These are phyloP conservation scores for Aristolochia californica DNA, from an alignment of 164 flowering plant genomes.

Conservation along the genomic window DNA sequence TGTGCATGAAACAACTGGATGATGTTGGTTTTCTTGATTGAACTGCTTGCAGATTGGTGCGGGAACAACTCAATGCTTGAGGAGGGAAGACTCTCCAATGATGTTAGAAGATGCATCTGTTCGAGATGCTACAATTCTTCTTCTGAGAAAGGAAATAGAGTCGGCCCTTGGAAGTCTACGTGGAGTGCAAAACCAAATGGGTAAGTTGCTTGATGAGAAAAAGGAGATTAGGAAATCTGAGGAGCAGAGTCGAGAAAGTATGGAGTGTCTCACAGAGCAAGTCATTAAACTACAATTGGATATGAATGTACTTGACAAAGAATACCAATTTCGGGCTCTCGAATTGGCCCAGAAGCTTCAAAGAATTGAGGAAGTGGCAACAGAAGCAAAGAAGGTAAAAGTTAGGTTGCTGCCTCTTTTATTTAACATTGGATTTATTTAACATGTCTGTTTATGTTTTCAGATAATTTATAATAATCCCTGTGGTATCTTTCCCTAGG, in stretches of 20 bases:
- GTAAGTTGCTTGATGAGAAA: conserved; percentile 42
- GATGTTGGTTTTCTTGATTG: background rate
- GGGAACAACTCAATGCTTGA: conserved; percentile 10
- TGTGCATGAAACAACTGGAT: no score
- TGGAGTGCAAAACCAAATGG: conserved; percentile 56
- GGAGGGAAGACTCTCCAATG: conserved; percentile 9
- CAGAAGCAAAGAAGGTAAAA: conserved; percentile 21
- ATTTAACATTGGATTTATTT: background rate
- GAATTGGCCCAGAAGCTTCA: conserved; percentile 36
- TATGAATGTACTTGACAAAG: conserved; percentile 33
- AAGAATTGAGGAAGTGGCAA: conserved; percentile 22
- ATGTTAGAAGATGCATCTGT: conserved; percentile 14
- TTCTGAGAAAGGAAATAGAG: conserved; percentile 65
- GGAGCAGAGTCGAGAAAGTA: conserved; percentile 22
- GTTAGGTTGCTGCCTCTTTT: background rate
- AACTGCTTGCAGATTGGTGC: conserved; percentile 19
- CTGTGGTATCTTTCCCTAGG: conserved; percentile 25
- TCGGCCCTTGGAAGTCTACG: conserved; percentile 51
- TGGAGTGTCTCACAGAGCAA: conserved; percentile 30
- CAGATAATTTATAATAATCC: background rate
- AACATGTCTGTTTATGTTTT: background rate
- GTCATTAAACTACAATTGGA: conserved; percentile 30
- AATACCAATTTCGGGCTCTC: conserved; percentile 23
- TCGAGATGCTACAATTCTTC: conserved; percentile 37
- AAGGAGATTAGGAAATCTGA: conserved; percentile 41